These are phyloP conservation scores for Elaeis guineensis DNA, from an alignment of 176 grass and related monocot species.

Conservation along the genomic window DNA sequence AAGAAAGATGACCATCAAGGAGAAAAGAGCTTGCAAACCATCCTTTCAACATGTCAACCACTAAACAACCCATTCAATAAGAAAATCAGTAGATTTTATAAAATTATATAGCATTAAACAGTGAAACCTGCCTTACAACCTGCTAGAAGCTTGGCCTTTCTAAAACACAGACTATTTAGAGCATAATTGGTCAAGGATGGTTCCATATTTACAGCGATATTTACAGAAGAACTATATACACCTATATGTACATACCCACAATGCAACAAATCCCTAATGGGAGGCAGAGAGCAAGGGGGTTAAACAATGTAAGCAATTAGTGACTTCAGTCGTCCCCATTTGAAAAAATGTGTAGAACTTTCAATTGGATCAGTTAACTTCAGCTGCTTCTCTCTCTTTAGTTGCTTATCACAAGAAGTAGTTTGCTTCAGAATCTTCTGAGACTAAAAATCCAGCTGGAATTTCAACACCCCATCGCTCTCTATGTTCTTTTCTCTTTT, in stretches of 20 bases:
- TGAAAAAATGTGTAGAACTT: not conserved
- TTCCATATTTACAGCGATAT: not conserved
- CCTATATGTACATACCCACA: not conserved
- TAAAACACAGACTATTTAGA: slow-evolving; percentile 8
- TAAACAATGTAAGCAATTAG: slow-evolving; percentile 7
- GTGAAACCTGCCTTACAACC: not conserved
- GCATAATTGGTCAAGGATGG: slow-evolving; percentile 4
- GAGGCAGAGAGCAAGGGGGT: not conserved
- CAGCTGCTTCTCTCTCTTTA: too few species aligned
- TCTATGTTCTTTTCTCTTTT: not conserved
- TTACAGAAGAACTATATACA: not conserved
- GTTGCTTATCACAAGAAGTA: too few species aligned
- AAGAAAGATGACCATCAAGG: too few species aligned
- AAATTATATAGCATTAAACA: too few species aligned
- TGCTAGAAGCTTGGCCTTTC: not conserved
- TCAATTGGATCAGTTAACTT: not conserved
- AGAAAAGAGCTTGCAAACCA: too few species aligned
- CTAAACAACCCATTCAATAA: too few species aligned
- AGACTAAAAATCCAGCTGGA: not conserved
- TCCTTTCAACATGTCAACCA: too few species aligned
- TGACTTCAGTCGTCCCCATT: not conserved
- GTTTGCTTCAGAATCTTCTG: too few species aligned
- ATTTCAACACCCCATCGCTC: not conserved
- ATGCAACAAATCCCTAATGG: slow-evolving; percentile 1
- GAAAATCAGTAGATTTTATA: too few species aligned